phyloP scores from a whole-genome alignment of 202 grass and related monocot species.

The Dendrocalamus latiflorus region DNA sequence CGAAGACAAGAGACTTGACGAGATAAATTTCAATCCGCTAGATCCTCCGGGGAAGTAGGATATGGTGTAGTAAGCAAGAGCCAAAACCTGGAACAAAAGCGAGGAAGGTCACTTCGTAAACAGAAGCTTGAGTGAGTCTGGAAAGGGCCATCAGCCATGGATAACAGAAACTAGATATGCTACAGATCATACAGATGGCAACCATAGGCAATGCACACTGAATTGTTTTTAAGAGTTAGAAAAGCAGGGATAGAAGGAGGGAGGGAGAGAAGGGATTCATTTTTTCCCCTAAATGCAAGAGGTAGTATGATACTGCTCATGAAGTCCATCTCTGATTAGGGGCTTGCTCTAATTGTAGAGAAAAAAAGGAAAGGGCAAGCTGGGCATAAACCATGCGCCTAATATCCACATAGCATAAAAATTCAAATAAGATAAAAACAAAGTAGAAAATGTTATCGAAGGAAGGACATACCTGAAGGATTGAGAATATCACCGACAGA shows the following conservation, averaged over 20 bases:
- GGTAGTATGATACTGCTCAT: neutral
- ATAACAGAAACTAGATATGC: too few species aligned
- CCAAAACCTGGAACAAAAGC: conserved; percentile 55
- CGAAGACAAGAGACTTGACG: conserved; percentile 56
- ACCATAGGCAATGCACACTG: neutral
- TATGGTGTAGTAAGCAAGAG: conserved; percentile 89
- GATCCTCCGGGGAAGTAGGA: conserved; percentile 98
- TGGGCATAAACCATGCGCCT: neutral
- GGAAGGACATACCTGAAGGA: conserved; percentile 63
- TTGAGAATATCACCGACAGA: conserved; percentile 90
- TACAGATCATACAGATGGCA: too few species aligned
- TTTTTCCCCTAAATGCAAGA: neutral
- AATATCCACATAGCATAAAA: neutral
- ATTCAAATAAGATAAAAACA: neutral
- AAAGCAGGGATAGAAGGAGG: too few species aligned
- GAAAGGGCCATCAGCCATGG: too few species aligned
- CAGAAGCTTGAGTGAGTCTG: too few species aligned
- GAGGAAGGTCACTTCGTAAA: neutral
- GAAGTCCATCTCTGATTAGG: neutral
- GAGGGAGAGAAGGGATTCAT: neutral
- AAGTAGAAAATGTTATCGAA: neutral
- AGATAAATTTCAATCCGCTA: conserved; percentile 80
- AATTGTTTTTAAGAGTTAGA: neutral
- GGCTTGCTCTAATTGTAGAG: neutral
- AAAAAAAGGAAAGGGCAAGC: neutral